phyloP scores from a whole-genome alignment of 805 yeast genomes.

The Jamesozyma lodderae region DNA sequence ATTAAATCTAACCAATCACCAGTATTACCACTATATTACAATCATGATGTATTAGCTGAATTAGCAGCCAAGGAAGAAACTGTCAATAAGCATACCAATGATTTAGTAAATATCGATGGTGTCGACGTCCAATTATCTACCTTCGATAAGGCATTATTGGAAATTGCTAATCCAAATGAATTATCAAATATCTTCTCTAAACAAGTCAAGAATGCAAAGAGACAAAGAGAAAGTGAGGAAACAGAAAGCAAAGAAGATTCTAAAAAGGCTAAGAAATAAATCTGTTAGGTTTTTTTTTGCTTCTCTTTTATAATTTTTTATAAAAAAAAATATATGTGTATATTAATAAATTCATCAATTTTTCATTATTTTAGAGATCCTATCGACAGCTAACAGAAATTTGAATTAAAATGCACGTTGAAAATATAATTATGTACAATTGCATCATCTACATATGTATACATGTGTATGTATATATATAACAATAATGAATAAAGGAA shows the following conservation, averaged over 20 bases:
- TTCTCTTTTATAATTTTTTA: no score
- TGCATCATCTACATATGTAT: not conserved
- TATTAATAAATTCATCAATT: no score
- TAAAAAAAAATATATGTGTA: no score
- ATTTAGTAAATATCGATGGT: conserved; percentile 29
- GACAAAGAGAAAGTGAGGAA: conserved; percentile 15
- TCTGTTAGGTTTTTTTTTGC: no score
- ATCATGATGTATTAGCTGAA: conserved; percentile 40
- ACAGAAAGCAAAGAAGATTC: conserved; percentile 5
- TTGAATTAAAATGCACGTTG: not conserved
- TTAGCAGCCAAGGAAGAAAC: conserved; percentile 23
- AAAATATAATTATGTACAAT: not conserved
- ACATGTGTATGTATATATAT: not conserved
- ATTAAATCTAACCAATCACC: conserved; percentile 69
- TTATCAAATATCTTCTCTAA: conserved; percentile 52
- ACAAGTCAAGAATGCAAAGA: conserved; percentile 38
- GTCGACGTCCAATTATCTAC: conserved; percentile 41
- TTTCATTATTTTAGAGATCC: no score
- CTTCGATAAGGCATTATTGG: conserved; percentile 73
- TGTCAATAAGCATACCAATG: conserved; percentile 19
- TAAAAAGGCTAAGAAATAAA: conserved; percentile 19
- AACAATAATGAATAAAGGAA: not conserved
- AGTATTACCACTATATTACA: conserved; percentile 71
- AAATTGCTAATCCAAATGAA: conserved; percentile 71
- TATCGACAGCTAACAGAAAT: no score